Percentiles rank a stretch among this genome's conserved stretches.
Conservation (phyloP, 2,329 filamentous ascomycete species). For the Lasiodiplodia citricola region DNA sequence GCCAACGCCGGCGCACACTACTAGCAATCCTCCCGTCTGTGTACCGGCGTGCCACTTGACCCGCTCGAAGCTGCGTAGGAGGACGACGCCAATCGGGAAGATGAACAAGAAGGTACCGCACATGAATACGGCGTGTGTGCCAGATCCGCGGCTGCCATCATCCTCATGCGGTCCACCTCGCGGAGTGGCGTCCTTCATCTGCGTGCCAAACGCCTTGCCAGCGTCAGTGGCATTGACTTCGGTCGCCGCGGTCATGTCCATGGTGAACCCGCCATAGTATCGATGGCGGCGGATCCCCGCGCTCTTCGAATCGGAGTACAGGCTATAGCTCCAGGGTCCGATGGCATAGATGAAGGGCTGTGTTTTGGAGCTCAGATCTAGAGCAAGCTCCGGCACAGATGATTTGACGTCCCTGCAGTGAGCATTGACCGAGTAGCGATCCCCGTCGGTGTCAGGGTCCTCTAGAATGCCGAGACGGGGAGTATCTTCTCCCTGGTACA, state of each 20-base stretch:
- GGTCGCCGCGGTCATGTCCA: constrained; percentile 61
- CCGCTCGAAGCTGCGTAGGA: constrained; percentile 58
- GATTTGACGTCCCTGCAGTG: constrained; percentile 60
- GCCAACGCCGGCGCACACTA: constrained; percentile 57
- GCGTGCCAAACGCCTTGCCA: constrained; percentile 29
- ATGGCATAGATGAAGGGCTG: constrained; percentile 63
- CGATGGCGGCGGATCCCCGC: constrained; percentile 59
- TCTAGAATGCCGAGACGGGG: constrained; percentile 38
- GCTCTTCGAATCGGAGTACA: constrained; percentile 49
- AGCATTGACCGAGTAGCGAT: constrained; percentile 54
- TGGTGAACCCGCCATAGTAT: constrained; percentile 60
- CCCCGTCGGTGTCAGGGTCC: neutral
- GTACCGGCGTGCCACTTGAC: constrained; percentile 62
- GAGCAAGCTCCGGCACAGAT: constrained; percentile 39
- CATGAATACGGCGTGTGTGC: constrained; percentile 56
- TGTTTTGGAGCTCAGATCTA: constrained; percentile 57
- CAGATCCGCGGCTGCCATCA: constrained; percentile 37
- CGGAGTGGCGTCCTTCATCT: constrained; percentile 25
- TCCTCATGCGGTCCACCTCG: constrained; percentile 10
- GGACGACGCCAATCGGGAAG: constrained; percentile 61
- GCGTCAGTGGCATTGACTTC: constrained; percentile 30
- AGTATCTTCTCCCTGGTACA: constrained; percentile 55
- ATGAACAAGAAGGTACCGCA: constrained; percentile 60
- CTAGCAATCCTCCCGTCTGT: constrained; percentile 56
- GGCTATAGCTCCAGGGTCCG: constrained; percentile 54